These are phyloP conservation scores for Blastocladiella emersonii DNA, from an alignment of 371 early-diverging fungal genomes.

Conservation along the genomic window DNA sequence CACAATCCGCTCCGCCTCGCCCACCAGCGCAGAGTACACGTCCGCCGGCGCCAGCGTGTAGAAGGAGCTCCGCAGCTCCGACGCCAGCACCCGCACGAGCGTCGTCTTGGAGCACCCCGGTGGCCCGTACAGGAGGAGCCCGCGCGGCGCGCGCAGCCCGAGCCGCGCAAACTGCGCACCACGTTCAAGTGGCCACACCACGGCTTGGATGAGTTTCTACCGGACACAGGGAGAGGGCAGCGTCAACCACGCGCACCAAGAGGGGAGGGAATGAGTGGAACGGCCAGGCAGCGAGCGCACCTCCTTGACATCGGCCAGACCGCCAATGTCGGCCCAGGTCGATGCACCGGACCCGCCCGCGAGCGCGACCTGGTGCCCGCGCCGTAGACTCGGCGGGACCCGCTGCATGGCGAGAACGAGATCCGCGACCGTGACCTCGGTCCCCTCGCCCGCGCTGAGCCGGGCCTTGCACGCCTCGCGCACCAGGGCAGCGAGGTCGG, in stretches of 20 bases:
- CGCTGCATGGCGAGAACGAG: conserved; percentile 47
- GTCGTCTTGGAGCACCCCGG: conserved; percentile 98
- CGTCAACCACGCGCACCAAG: too few relatives aligned
- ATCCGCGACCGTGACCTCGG: conserved; percentile 26
- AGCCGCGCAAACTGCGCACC: conserved; percentile 52
- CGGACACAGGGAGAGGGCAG: neutral
- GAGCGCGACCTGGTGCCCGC: conserved; percentile 43
- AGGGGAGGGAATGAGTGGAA: too few relatives aligned
- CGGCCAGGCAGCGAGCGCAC: conserved; percentile 16
- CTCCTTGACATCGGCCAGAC: conserved; percentile 80
- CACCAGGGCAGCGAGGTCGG: conserved; percentile 82
- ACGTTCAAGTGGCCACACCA: conserved; percentile 88
- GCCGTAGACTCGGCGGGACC: conserved; percentile 47
- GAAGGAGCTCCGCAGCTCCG: conserved; percentile 48
- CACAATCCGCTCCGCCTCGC: conserved; percentile 76
- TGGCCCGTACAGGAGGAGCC: conserved; percentile 91
- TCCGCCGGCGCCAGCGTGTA: conserved; percentile 80
- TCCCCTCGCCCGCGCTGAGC: conserved; percentile 17
- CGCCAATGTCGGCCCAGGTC: conserved; percentile 87
- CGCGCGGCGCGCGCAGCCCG: conserved; percentile 71
- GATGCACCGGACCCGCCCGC: conserved; percentile 22
- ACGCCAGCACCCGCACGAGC: conserved; percentile 54
- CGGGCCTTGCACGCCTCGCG: conserved; percentile 72
- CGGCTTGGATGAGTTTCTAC: conserved; percentile 69
- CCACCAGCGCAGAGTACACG: conserved; percentile 79